phyloP scores from a whole-genome alignment of 495 filamentous ascomycete genomes.

The Haplographium delicatum region DNA sequence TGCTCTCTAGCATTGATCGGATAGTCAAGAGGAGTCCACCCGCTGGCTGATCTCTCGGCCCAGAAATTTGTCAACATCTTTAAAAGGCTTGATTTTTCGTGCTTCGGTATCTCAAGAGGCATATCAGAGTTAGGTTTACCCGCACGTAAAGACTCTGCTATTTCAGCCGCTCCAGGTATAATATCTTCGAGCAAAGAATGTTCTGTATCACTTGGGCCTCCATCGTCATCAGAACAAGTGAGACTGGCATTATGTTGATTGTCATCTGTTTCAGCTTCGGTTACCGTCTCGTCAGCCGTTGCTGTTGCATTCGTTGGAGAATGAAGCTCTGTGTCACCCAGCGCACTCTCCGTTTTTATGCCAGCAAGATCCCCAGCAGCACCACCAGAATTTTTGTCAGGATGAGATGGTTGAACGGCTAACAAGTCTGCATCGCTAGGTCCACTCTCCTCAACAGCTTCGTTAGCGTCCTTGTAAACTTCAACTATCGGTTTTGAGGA shows the following conservation, averaged over 20 bases:
- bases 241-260: constrained; percentile 46
- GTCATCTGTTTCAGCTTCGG: constrained; percentile 46
- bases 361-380: constrained; percentile 17
- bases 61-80: constrained; percentile 96
- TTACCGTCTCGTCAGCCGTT: constrained; percentile 34
- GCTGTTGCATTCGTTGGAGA: constrained; percentile 20
- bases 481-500: constrained; percentile 95
- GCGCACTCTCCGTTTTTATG: constrained; percentile 10
- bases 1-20: constrained; percentile 85
- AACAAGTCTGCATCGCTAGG: constrained; percentile 58
- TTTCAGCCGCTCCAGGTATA: constrained; percentile 29
- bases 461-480: constrained; percentile 86
- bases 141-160: constrained; percentile 61
- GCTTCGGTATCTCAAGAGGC: constrained; percentile 70
- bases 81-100: constrained; percentile 87
- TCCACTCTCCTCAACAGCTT: constrained; percentile 84
- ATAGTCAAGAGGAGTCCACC: constrained; percentile 93
- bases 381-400: constrained; percentile 3
- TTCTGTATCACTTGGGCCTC: constrained; percentile 68
- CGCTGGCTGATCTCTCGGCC: constrained; percentile 94
- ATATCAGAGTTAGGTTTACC: constrained; percentile 49
- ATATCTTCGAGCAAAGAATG: constrained; percentile 57
- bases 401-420: constrained; percentile 10
- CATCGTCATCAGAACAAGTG: constrained; percentile 61
- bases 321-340: constrained; percentile 5